Conservation (phyloP, 2,329 filamentous ascomycete genomes). For the Teratosphaeria epicoccoides region DNA sequence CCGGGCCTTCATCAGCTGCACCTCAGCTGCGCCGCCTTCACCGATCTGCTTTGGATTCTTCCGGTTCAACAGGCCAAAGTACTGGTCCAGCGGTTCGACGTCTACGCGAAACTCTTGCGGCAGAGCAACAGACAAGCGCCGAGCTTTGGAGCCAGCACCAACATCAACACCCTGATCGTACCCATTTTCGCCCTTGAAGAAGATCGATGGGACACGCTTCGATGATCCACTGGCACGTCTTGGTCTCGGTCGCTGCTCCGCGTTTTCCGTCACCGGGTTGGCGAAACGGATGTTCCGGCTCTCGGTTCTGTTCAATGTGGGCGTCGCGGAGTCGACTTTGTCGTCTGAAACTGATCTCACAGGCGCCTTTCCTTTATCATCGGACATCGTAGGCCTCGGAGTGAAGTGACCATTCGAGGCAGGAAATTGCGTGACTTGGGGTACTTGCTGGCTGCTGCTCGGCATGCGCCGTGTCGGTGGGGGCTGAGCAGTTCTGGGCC, state of each 20-base stretch:
- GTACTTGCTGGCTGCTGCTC: background rate
- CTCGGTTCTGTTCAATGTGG: background rate
- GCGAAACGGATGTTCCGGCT: background rate
- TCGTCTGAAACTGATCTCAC: background rate
- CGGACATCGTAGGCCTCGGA: background rate
- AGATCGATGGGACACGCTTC: constrained; percentile 23
- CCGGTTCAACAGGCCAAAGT: constrained; percentile 54
- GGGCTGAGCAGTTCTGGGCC: background rate
- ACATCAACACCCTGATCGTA: constrained; percentile 21
- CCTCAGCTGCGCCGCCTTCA: constrained; percentile 72
- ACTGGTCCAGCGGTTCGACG: constrained; percentile 34
- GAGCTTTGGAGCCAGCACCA: constrained; percentile 27
- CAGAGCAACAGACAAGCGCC: constrained; percentile 22
- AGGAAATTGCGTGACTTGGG: background rate
- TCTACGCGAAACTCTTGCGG: constrained; percentile 23
- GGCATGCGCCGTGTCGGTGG: background rate
- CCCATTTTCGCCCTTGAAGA: constrained; percentile 19
- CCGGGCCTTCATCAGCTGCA: constrained; percentile 68
- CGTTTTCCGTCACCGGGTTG: background rate
- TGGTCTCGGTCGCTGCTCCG: constrained; percentile 5
- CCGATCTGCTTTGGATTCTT: constrained; percentile 66
- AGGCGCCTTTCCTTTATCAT: background rate
- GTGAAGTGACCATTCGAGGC: background rate
- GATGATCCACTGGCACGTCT: constrained; percentile 19
- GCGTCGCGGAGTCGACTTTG: background rate